phyloP scores from a whole-genome alignment of 768 basidiomycete genomes.

The Podaxis sp. region DNA sequence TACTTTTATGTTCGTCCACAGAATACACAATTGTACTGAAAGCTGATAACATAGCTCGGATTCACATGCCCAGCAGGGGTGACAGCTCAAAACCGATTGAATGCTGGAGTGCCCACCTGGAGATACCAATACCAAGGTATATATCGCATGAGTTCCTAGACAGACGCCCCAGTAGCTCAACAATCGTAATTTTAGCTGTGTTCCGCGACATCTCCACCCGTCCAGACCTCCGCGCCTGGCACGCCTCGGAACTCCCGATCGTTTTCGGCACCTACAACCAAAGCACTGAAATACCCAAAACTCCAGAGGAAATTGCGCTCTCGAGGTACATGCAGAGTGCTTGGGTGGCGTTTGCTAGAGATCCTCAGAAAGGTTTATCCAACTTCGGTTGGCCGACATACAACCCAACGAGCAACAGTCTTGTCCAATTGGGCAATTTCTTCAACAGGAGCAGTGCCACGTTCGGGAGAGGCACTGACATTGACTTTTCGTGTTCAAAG shows the following conservation, averaged over 20 bases:
- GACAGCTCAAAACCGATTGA: conserved; percentile 26
- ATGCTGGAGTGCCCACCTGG: conserved; percentile 30
- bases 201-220: conserved; percentile 35
- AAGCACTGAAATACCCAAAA: conserved; percentile 24
- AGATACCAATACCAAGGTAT: conserved; percentile 29
- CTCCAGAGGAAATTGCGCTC: conserved; percentile 28
- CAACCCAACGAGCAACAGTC: conserved; percentile 18
- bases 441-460: conserved; percentile 19
- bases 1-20: neutral
- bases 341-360: conserved; percentile 45
- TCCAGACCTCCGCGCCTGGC: conserved; percentile 34
- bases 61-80: conserved; percentile 33
- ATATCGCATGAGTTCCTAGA: neutral
- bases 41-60: conserved; percentile 17
- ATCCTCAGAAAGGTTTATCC: conserved; percentile 31
- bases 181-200: conserved; percentile 23
- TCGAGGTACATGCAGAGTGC: conserved; percentile 35
- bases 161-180: neutral
- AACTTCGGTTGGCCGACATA: conserved; percentile 24
- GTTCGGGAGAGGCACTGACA: conserved; percentile 7
- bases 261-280: conserved; percentile 36
- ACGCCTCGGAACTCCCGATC: conserved; percentile 37
- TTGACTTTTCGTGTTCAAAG: conserved; percentile 12
- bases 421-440: conserved; percentile 24
- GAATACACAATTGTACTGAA: neutral